Conservation (phyloP, 345 rosid genomes). For the Balakata baccata region DNA sequence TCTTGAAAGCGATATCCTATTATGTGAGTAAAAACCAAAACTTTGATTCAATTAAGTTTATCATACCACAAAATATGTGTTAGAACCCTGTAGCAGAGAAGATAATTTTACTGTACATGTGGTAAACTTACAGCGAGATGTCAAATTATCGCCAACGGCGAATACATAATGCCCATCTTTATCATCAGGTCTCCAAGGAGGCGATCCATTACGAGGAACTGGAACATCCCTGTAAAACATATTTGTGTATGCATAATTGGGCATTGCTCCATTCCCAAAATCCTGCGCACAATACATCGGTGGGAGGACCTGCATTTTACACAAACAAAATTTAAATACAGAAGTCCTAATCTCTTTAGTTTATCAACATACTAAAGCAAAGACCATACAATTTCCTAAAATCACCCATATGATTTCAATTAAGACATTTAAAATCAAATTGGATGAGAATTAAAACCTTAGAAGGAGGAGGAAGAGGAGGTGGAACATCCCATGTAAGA, state of each 20-base stretch:
- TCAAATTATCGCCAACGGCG: slow-evolving; percentile 60
- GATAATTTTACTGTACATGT: background rate
- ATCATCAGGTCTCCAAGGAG: slow-evolving; percentile 85
- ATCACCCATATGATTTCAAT: background rate
- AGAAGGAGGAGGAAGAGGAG: slow-evolving; percentile 46
- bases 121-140: slow-evolving; percentile 54
- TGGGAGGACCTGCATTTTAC: slow-evolving; percentile 44
- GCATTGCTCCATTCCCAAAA: slow-evolving; percentile 42
- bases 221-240: slow-evolving; percentile 42
- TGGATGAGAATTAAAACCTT: slow-evolving; percentile 35
- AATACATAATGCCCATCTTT: slow-evolving; percentile 77
- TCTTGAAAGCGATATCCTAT: too few species aligned
- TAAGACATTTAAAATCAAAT: background rate
- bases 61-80: background rate
- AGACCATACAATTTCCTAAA: background rate
- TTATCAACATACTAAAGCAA: background rate
- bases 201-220: slow-evolving; percentile 45
- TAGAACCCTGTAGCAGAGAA: background rate
- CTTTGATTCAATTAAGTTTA: too few species aligned
- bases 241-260: slow-evolving; percentile 45
- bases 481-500: slow-evolving; percentile 63
- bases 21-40: too few species aligned
- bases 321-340: background rate
- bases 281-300: slow-evolving; percentile 57
- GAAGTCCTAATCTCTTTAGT: background rate